These are phyloP conservation scores for Acer yangbiense DNA, from an alignment of 345 rosid genomes.

Conservation along the genomic window DNA sequence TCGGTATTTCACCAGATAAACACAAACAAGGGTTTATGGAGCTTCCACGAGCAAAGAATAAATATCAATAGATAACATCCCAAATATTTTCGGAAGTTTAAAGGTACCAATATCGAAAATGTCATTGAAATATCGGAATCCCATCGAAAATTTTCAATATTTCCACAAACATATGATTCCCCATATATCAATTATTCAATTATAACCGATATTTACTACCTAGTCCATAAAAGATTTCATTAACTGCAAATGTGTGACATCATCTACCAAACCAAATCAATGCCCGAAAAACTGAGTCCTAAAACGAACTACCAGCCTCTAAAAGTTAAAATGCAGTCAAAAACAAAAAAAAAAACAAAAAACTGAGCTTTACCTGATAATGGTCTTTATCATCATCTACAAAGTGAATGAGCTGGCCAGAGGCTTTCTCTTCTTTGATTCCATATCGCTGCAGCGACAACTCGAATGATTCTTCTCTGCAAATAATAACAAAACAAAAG, in stretches of 20 bases:
- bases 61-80: neutral
- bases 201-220: neutral
- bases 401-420: constrained; percentile 59
- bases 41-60: neutral
- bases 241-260: neutral
- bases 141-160: neutral
- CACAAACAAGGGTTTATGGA: neutral
- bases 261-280: too few relatives aligned
- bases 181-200: neutral
- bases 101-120: neutral
- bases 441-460: constrained; percentile 57
- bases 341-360: neutral
- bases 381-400: constrained; percentile 42
- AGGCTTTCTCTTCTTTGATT: constrained; percentile 35
- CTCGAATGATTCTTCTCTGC: constrained; percentile 63
- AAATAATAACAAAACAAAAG: neutral
- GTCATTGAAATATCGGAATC: neutral
- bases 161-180: neutral
- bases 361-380: constrained; percentile 46
- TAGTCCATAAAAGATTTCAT: neutral
- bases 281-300: too few relatives aligned
- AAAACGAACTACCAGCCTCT: neutral
- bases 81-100: too few relatives aligned
- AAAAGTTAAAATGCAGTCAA: neutral
- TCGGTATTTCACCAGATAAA: neutral